A percentile compares a stretch with the other conserved stretches of the same genome.
phyloP scores from a whole-genome alignment of 108 stramenopile genomes.

The Stephanodiscus triporus region DNA sequence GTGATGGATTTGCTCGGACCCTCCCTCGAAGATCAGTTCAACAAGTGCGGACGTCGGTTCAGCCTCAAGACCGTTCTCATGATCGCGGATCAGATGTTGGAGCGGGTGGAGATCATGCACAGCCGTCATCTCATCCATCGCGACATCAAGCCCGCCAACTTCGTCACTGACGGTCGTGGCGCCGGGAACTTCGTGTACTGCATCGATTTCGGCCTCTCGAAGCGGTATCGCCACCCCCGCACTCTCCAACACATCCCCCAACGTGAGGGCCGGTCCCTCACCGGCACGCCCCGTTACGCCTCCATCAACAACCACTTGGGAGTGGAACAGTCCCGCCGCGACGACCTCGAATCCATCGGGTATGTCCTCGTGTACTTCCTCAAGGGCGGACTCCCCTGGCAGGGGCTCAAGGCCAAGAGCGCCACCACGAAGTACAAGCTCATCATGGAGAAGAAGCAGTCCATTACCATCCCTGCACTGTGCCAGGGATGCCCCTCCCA shows the following conservation, averaged over 20 bases:
- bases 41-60: slow-evolving; percentile 96
- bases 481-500: slow-evolving; percentile 97
- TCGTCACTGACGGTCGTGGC: slow-evolving; percentile 90
- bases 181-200: slow-evolving; percentile 93
- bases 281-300: slow-evolving; percentile 96
- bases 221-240: slow-evolving; percentile 96
- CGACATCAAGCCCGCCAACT: slow-evolving; percentile 98
- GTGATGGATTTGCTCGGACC: slow-evolving; percentile 99
- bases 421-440: slow-evolving; percentile 96
- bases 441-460: slow-evolving; percentile 95
- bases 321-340: slow-evolving; percentile 96
- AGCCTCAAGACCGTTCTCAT: slow-evolving; percentile 95
- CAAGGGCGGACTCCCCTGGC: slow-evolving; percentile 98
- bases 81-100: slow-evolving; percentile 98
- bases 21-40: slow-evolving; percentile 98
- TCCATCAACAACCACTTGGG: slow-evolving; percentile 99
- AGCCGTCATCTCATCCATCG: slow-evolving; percentile 96
- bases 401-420: slow-evolving; percentile 96
- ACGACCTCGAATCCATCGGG: slow-evolving; percentile 97
- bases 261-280: slow-evolving; percentile 93
- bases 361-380: slow-evolving; percentile 98
- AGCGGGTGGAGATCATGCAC: slow-evolving; percentile 97
- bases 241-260: slow-evolving; percentile 99
- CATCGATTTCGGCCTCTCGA: slow-evolving; percentile 98
- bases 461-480: slow-evolving; percentile 89